A percentile compares a stretch with the other conserved stretches of the same genome.
Conservation (phyloP, 768 basidiomycete species). For the Collybia mongolica region DNA sequence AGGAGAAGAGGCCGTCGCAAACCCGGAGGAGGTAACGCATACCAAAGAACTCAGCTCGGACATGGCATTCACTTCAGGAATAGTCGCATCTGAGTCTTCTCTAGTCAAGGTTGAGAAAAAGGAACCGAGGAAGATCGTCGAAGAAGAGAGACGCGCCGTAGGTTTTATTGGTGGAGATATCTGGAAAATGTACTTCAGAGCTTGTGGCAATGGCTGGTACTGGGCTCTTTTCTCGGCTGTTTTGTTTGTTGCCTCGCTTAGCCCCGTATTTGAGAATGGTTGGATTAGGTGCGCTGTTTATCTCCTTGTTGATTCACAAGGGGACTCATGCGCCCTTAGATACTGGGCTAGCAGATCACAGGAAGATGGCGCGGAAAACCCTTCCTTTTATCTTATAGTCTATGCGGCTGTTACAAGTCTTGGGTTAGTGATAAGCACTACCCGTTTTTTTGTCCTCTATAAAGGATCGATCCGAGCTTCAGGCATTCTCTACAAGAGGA, state of each 20-base stretch:
- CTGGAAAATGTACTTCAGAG: conserved; percentile 58
- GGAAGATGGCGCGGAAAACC: conserved; percentile 38
- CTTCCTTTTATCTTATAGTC: conserved; percentile 63
- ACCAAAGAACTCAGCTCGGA: conserved; percentile 4
- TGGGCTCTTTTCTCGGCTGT: conserved; percentile 56
- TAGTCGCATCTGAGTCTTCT: conserved; percentile 14
- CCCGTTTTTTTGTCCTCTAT: conserved; percentile 75
- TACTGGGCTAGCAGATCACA: conserved; percentile 55
- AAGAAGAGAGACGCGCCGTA: conserved; percentile 76
- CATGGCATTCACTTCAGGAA: conserved; percentile 29
- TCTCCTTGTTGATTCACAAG: neutral
- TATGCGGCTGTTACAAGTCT: conserved; percentile 54
- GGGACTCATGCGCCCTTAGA: conserved; percentile 21
- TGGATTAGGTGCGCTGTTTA: conserved; percentile 53
- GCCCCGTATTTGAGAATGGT: conserved; percentile 69
- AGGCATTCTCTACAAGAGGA: conserved; percentile 65
- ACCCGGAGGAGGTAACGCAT: conserved; percentile 24
- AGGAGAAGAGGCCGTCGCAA: conserved; percentile 39
- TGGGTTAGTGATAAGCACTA: conserved; percentile 52
- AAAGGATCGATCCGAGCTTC: conserved; percentile 80
- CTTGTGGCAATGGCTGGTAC: conserved; percentile 47
- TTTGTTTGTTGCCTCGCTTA: conserved; percentile 55
- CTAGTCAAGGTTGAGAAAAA: conserved; percentile 44
- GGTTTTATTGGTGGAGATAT: conserved; percentile 66
- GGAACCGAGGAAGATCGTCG: conserved; percentile 76